These are phyloP conservation scores for Paramarasmius palmivorus DNA, from an alignment of 1,284 basidiomycete species.

Conservation along the genomic window DNA sequence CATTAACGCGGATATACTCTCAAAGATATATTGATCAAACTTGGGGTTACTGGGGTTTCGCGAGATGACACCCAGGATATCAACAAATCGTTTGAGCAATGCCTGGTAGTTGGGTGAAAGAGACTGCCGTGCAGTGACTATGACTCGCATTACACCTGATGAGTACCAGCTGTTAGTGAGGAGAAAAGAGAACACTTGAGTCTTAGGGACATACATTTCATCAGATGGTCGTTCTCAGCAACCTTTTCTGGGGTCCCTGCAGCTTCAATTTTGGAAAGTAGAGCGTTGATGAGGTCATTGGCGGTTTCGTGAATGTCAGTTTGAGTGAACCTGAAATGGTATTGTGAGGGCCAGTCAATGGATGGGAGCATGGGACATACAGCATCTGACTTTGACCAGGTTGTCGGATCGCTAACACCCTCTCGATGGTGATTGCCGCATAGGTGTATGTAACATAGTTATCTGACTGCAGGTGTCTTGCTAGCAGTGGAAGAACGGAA, in stretches of 20 bases:
- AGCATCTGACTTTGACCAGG: slow-evolving; percentile 54
- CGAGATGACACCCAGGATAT: slow-evolving; percentile 84
- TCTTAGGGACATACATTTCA: slow-evolving; percentile 97
- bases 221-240: slow-evolving; percentile 96
- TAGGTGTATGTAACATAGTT: slow-evolving; percentile 91
- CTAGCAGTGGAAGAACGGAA: slow-evolving; percentile 86
- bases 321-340: slow-evolving; percentile 70
- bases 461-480: slow-evolving; percentile 78
- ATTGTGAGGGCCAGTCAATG: neutral
- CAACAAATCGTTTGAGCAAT: slow-evolving; percentile 77
- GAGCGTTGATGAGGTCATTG: slow-evolving; percentile 71
- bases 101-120: slow-evolving; percentile 69
- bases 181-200: slow-evolving; percentile 11
- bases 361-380: no score
- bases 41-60: slow-evolving; percentile 97
- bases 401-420: slow-evolving; percentile 86
- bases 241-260: slow-evolving; percentile 91
- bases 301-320: slow-evolving; percentile 87
- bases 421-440: slow-evolving; percentile 88
- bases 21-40: slow-evolving; percentile 98
- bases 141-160: slow-evolving; percentile 88
- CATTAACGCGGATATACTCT: slow-evolving; percentile 91
- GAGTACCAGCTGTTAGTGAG: no score
- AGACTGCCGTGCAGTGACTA: slow-evolving; percentile 84
- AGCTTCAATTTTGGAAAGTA: slow-evolving; percentile 82